phyloP scores from a whole-genome alignment of 73 alveolate genomes.

The Paramecium tetraurelia region DNA sequence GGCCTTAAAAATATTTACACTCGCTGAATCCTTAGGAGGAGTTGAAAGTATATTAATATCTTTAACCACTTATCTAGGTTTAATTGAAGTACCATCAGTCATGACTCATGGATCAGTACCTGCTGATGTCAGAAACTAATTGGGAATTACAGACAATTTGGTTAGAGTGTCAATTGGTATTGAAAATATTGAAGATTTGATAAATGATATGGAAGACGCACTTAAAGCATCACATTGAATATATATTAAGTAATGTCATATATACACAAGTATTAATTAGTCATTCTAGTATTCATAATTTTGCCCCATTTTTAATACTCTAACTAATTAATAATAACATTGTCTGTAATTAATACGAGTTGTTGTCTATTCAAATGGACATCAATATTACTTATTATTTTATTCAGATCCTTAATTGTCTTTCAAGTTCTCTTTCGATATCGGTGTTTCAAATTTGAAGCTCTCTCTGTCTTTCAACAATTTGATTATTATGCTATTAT shows the following conservation, averaged over 20 bases:
- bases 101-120: conserved; percentile 86
- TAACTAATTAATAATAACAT: too few relatives aligned
- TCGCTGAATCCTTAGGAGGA: conserved; percentile 94
- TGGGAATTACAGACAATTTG: conserved; percentile 87
- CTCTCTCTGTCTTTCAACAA: too few relatives aligned
- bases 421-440: too few relatives aligned
- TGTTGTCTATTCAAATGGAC: too few relatives aligned
- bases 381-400: too few relatives aligned
- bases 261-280: neutral
- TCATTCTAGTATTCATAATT: neutral
- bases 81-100: conserved; percentile 11
- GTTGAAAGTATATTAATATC: conserved; percentile 72
- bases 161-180: conserved; percentile 91
- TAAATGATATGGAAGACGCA: conserved; percentile 86
- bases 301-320: neutral
- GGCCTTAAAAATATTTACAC: conserved; percentile 76
- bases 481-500: too few relatives aligned
- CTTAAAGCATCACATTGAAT: conserved; percentile 68
- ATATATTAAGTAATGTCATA: neutral
- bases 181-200: conserved; percentile 87
- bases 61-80: neutral
- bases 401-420: too few relatives aligned
- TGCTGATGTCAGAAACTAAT: conserved; percentile 82
- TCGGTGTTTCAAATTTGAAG: too few relatives aligned
- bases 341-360: too few relatives aligned